Evolutionary conservation across 225 moss, liverwort and hornwort genomes (phyloP).

Genomic region (Marchantia paleacea): DNA sequence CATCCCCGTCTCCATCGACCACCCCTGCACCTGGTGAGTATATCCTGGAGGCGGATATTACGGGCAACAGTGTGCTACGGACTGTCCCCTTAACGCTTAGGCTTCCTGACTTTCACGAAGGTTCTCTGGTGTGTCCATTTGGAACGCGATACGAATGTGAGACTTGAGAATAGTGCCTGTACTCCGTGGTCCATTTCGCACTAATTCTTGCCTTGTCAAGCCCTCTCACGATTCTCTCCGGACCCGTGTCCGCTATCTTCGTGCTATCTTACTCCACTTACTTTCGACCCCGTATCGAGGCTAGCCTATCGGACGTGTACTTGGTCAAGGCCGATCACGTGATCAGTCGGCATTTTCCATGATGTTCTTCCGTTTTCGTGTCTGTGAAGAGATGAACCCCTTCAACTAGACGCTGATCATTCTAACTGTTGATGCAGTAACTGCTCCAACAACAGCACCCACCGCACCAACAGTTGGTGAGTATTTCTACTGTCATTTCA

Average conservation of each 20-base stretch:
- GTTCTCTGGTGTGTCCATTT: too few species aligned
- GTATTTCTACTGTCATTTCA: neutral
- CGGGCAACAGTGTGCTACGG: too few species aligned
- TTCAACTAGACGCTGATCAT: neutral
- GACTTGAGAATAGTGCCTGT: too few species aligned
- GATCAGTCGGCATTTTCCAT: neutral
- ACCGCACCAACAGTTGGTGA: neutral
- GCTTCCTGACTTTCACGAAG: neutral
- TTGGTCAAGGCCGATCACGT: too few species aligned
- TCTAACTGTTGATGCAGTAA: neutral
- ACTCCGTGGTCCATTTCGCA: neutral
- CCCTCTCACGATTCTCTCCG: too few species aligned
- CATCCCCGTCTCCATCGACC: neutral
- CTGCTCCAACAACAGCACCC: too few species aligned
- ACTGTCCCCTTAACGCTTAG: too few species aligned
- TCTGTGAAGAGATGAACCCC: neutral
- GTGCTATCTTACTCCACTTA: too few species aligned
- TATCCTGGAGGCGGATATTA: too few species aligned
- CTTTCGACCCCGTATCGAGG: neutral
- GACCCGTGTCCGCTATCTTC: too few species aligned
- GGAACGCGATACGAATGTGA: too few species aligned
- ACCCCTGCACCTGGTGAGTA: constrained; percentile 4
- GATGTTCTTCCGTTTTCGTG: neutral
- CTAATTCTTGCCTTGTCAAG: too few species aligned
- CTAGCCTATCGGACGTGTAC: neutral